Evolutionary conservation across 805 yeast species (phyloP), one percentile per base, ranked within the genome.

Genomic region (Candida odintsovae): DNA sequence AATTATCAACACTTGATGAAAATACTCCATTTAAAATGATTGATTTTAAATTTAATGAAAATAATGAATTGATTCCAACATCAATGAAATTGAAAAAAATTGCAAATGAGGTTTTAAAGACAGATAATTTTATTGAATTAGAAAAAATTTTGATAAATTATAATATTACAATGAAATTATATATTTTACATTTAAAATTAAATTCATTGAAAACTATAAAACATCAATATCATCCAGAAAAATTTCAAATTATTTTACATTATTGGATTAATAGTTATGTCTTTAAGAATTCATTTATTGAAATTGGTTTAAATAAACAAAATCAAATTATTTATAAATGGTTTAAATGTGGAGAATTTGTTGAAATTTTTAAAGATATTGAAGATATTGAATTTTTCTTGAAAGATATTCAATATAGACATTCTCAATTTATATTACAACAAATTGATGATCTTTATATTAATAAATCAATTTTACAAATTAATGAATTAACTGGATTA

Each of bases 21-120:
- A 69, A 72, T 35, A 77, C 89, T 0, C 89, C 89, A 15, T 83
- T 86, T 55, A 86, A 82, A 59, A 73, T 89, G 49, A 85, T 92
- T 19, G 92, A 87, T 61, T 84, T 90, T 64, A 73, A 78, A 46
- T 76, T 90, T 46, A 50, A 62, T 13, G 53, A 62, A 16, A 41
- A 44, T 21, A 36, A 22, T 13, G 42, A 42, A 18, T 13, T 33
- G 6, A 42, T 38, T 16, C 45, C 45, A 35, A 38, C 22, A 11
- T 44, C 43, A 12, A 31, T 49, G 13, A 73, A 71, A 46, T 58
- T 87, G 19, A 90, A 84, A 57, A 67, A 68, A 23, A 63, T 72
- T 3, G 77, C 80, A 9, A 86, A 87, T 60, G 67, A 69, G 21
- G 70, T 73, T 16, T 67, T 87, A 18, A 66, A 65, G 20, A 65